These are phyloP conservation scores for Babesia bigemina DNA, from an alignment of 169 alveolate species.

Conservation along the genomic window DNA sequence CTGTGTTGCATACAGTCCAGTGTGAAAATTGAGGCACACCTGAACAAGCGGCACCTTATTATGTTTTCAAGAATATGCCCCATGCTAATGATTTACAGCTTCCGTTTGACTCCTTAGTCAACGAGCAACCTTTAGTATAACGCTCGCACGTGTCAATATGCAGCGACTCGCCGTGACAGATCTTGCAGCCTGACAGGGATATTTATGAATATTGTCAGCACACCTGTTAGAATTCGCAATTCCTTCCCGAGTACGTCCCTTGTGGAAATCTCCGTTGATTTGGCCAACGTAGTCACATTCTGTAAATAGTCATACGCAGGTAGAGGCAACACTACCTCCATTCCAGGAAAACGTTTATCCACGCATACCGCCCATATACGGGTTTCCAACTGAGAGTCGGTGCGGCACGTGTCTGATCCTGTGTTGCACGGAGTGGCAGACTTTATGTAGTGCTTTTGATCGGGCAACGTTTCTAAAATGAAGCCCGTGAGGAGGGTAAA, in stretches of 20 bases:
- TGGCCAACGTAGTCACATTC: slow-evolving; percentile 6
- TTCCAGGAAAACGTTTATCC: slow-evolving; percentile 61
- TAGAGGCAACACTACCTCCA: slow-evolving; percentile 13
- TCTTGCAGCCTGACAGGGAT: not conserved
- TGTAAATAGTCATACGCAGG: not conserved
- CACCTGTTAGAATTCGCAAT: slow-evolving; percentile 8
- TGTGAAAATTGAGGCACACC: not conserved
- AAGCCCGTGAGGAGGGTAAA: slow-evolving; percentile 59
- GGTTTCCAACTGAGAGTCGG: not conserved
- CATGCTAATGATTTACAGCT: slow-evolving; percentile 1
- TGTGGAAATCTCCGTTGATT: not conserved
- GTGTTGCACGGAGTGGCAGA: slow-evolving; percentile 47
- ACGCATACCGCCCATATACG: slow-evolving; percentile 52
- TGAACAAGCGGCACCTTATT: not conserved
- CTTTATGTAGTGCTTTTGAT: not conserved
- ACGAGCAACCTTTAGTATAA: slow-evolving; percentile 6
- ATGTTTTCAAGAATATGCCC: slow-evolving; percentile 17
- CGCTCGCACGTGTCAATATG: slow-evolving; percentile 2
- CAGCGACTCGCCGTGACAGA: not conserved
- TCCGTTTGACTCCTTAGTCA: not conserved
- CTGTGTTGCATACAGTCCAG: not conserved
- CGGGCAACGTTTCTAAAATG: slow-evolving; percentile 1
- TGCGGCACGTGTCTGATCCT: slow-evolving; percentile 18
- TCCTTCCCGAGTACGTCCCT: not conserved
- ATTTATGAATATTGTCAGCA: not conserved